Conservation (phyloP, 2,329 filamentous ascomycete species). For the Ophiostoma sp. region DNA sequence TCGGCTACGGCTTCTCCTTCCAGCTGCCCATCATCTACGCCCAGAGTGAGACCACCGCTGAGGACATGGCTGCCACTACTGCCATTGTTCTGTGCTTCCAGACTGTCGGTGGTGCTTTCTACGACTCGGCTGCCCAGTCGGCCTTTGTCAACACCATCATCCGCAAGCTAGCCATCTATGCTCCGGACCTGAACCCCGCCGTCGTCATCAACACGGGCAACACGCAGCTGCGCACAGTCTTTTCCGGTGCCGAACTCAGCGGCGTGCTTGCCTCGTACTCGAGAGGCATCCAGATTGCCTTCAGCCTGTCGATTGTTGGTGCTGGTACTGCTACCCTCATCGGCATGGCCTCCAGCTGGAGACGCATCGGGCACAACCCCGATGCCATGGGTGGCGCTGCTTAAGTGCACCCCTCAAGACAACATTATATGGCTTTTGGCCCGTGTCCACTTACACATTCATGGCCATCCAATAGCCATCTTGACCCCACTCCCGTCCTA, state of each 20-base stretch:
- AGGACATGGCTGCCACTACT: conserved; percentile 44
- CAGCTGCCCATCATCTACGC: conserved; percentile 48
- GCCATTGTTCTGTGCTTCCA: conserved; percentile 45
- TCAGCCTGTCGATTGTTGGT: conserved; percentile 29
- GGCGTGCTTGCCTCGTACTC: conserved; percentile 59
- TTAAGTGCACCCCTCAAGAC: neutral
- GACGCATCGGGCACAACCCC: conserved; percentile 22
- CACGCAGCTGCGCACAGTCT: conserved; percentile 52
- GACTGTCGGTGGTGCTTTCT: conserved; percentile 51
- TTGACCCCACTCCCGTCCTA: neutral
- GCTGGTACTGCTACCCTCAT: conserved; percentile 34
- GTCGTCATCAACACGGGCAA: conserved; percentile 41
- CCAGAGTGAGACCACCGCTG: conserved; percentile 36
- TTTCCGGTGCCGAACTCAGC: conserved; percentile 46
- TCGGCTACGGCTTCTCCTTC: conserved; percentile 47
- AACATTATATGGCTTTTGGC: neutral
- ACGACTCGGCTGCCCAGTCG: conserved; percentile 46
- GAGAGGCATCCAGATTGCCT: conserved; percentile 39
- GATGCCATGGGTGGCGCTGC: conserved; percentile 27
- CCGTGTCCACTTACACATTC: too few relatives aligned
- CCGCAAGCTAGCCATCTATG: conserved; percentile 30
- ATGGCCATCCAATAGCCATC: neutral
- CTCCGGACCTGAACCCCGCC: conserved; percentile 23
- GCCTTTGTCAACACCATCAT: conserved; percentile 43
- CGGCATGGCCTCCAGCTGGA: conserved; percentile 32